Evolutionary conservation across 2,329 filamentous ascomycete genomes (phyloP), one percentile per base, ranked within the genome.

Genomic region (Aspergillus melleus): DNA sequence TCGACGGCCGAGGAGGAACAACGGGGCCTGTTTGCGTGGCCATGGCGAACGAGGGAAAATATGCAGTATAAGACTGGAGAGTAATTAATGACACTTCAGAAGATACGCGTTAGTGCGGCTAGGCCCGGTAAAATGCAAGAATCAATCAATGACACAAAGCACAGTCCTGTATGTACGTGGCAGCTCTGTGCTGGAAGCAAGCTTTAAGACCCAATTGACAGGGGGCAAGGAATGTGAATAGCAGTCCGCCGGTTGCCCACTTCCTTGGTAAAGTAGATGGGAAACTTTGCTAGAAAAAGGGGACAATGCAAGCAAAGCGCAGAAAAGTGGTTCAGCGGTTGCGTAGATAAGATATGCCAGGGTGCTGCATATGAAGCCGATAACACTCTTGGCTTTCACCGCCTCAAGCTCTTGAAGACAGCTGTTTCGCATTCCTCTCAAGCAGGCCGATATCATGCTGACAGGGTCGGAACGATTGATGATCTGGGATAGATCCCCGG

Each of bases 1-100:
- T 83, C 66, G 81, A 74, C 55, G 88, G 88, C 63, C 87, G 85
- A 65, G 87, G 86, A 62, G 88, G 88, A 66, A 90, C 79, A 66
- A 77, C 78, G 46, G 88, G 84, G 59, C 80, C 79, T 68, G 84
- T 64, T 69, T 77, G 74, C 61, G 74, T 71, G 57, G 77, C 72
- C 77, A 79, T 79, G 64, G 61, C 70, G 66, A 30, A 54, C 42
- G 24, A 32, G 36, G 26, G 14, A 49, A 54, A 49, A 58, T 66
- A 22, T 49, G 20, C 39, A 58, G 36, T 20, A 24, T 5, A 52
- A 54, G 20, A 54, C 57, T n/a, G 19, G 49, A 53, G 32, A 26
- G 55, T 16, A 29, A 24, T 47, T 47, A 24, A 14, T 47, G 22
- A 47, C 44, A 22, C 44, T 47, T 60, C 36, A 50, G 30, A 57